These are phyloP conservation scores for Ophiorrhiza pumila DNA, from an alignment of 257 asterid species.

Conservation along the genomic window DNA sequence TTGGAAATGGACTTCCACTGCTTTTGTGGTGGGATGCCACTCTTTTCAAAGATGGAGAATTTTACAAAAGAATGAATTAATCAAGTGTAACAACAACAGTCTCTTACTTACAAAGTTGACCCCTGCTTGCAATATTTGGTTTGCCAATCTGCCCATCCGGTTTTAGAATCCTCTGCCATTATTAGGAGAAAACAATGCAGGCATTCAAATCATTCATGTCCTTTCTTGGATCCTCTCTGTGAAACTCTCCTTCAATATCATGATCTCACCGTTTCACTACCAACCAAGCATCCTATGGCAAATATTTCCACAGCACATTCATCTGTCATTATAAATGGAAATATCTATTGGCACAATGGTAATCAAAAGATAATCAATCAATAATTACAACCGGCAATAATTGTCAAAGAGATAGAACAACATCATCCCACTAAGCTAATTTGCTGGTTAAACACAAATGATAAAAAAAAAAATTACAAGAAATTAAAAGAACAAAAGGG, in stretches of 20 bases:
- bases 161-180: constrained; percentile 16
- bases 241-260: constrained; percentile 8
- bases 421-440: background rate
- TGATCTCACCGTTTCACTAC: constrained; percentile 11
- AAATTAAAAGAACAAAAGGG: background rate
- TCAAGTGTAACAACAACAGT: no score
- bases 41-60: constrained; percentile 22
- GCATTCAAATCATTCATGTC: constrained; percentile 14
- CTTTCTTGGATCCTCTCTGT: constrained; percentile 23
- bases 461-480: no score
- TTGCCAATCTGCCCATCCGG: constrained; percentile 18
- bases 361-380: constrained; percentile 1
- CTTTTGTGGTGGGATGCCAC: constrained; percentile 34
- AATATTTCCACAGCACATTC: no score
- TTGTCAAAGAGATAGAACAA: background rate
- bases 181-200: background rate
- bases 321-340: constrained; percentile 31
- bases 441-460: background rate
- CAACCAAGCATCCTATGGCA: constrained; percentile 29
- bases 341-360: constrained; percentile 14
- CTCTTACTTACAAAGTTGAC: constrained; percentile 28
- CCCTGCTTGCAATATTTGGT: constrained; percentile 19
- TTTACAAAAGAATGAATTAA: constrained; percentile 17
- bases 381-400: background rate
- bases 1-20: constrained; percentile 37